phyloP scores from a whole-genome alignment of 1,139 yeast species.

The Taiozyma sp. region DNA sequence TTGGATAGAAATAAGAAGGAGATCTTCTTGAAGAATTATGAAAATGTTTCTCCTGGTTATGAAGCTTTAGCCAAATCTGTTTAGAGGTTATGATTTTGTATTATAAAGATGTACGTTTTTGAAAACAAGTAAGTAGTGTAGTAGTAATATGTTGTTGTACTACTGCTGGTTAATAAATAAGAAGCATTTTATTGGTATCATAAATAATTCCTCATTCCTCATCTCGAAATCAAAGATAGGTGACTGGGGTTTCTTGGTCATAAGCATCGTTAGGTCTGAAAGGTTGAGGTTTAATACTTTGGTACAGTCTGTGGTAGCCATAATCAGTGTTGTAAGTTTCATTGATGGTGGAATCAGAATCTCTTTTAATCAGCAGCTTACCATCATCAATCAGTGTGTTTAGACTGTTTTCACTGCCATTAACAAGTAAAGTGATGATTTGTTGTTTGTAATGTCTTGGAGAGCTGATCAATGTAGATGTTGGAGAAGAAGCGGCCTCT shows the following conservation, averaged over 20 bases:
- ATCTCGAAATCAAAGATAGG: not conserved
- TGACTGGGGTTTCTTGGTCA: not conserved
- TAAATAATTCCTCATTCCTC: too few relatives aligned
- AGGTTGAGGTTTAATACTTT: not conserved
- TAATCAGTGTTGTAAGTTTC: not conserved
- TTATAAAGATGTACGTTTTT: not conserved
- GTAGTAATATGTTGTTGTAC: not conserved
- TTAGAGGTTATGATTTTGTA: slow-evolving; percentile 1
- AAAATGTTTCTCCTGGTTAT: slow-evolving; percentile 59
- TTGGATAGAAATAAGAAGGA: slow-evolving; percentile 42
- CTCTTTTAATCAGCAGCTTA: slow-evolving; percentile 7
- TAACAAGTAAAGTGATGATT: slow-evolving; percentile 13
- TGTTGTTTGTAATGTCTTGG: slow-evolving; percentile 11
- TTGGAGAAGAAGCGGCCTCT: slow-evolving; percentile 1
- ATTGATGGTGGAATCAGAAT: slow-evolving; percentile 16
- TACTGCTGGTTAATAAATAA: not conserved
- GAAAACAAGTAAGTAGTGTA: not conserved
- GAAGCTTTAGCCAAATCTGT: slow-evolving; percentile 40
- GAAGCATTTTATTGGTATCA: not conserved
- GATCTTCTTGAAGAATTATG: slow-evolving; percentile 43
- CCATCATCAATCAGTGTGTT: slow-evolving; percentile 8
- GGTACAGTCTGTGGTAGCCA: not conserved
- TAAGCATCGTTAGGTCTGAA: not conserved
- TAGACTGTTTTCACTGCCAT: slow-evolving; percentile 15
- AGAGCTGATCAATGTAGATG: slow-evolving; percentile 8